Base-by-base conservation (phyloP, 306 rosid genomes). In the Dicorynia guianensis region DNA sequence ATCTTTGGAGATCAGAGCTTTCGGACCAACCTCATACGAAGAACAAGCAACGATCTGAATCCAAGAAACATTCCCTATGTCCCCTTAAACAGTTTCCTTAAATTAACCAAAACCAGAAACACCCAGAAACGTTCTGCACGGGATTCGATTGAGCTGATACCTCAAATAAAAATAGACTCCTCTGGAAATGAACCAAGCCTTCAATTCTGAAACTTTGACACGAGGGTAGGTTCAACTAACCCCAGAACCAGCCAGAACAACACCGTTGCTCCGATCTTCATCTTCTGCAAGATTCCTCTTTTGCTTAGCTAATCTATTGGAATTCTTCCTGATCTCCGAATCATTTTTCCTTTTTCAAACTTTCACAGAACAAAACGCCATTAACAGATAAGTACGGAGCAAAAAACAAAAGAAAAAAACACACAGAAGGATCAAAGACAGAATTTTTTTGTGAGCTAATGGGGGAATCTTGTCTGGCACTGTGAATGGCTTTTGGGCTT, bases 1-100 rank as follows among this genome's bases (percentile, higher is more conserved):
- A 83, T 74, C 76, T 70, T 71, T 80, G 77, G 76, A 89, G 91
- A 90, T 89, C 91, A 88, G 94, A 80, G 81, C 77, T 69, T 65
- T n/a, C 6, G n/a, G 30, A 63, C 54, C 49, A 69, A 79, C 69
- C 53, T 78, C 75, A 63, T 69, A 72, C 52, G 46, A 33, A 77
- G 42, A 81, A 72, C 64, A 77, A 25, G 8, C 69, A 69, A 74
- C 77, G 94, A 91, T 89, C 89, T 75, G 71, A 38, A 39, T 40
- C 72, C 43, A 34, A 76, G 60, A 61, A 66, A 40, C 71, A 72
- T 12, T 30, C 71, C 11, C 69, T 15, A 48, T 10, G 61, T 48
- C 58, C 19, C 30, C 10, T 15, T 40, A 42, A 40, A 52, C 36
- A n/a, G 36, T 66, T 46, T 40, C 50, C 53, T 39, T 72, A 65